These are phyloP conservation scores for Urostyla sp. DNA, from an alignment of 73 alveolate genomes.

Conservation along the genomic window DNA sequence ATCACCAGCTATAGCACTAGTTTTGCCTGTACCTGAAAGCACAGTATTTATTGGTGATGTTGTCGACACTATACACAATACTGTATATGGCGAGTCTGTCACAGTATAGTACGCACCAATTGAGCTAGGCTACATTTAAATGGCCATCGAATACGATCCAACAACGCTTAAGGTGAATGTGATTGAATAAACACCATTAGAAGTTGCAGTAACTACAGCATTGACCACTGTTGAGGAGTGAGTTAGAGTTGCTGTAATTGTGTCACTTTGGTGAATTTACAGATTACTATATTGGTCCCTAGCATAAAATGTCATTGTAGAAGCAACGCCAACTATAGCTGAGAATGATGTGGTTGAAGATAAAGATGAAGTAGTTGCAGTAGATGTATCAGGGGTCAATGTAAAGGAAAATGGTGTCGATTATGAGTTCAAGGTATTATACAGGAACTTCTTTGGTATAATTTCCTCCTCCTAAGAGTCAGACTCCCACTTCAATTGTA, in stretches of 20 bases:
- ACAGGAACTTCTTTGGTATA: constrained; percentile 45
- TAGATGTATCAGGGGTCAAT: constrained; percentile 58
- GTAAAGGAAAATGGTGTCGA: constrained; percentile 57
- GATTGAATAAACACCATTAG: constrained; percentile 49
- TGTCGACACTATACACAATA: constrained; percentile 39
- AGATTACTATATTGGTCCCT: constrained; percentile 60
- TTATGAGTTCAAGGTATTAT: constrained; percentile 30
- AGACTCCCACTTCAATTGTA: constrained; percentile 63
- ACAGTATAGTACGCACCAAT: constrained; percentile 46
- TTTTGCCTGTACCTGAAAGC: constrained; percentile 60
- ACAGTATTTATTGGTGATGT: constrained; percentile 67
- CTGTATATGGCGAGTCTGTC: constrained; percentile 51
- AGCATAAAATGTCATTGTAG: constrained; percentile 34
- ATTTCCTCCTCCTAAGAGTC: constrained; percentile 36
- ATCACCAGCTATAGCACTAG: constrained; percentile 66
- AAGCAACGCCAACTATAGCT: constrained; percentile 66
- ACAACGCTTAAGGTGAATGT: constrained; percentile 47
- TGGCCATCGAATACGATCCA: constrained; percentile 50
- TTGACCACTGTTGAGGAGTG: constrained; percentile 22
- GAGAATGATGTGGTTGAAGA: constrained; percentile 21
- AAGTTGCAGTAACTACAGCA: constrained; percentile 9
- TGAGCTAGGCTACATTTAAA: constrained; percentile 55
- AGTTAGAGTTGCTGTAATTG: constrained; percentile 2
- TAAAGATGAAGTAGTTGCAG: constrained; percentile 9
- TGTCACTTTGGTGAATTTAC: constrained; percentile 53